Base-by-base conservation (phyloP, 495 filamentous ascomycete genomes). In the Penicillium macrosclerotiorum region DNA sequence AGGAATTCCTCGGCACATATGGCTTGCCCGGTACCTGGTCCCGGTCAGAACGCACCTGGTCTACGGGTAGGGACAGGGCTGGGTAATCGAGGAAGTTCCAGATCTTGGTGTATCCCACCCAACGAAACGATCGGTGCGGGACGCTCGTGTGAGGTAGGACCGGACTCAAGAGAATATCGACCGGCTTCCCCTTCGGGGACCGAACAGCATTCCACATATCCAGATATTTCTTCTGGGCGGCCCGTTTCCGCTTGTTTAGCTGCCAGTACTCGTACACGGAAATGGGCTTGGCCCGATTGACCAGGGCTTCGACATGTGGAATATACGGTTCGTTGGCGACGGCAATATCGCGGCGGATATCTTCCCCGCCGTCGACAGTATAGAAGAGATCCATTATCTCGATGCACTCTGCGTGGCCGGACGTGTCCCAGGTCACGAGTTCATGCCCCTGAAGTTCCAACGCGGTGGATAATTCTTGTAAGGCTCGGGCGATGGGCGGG, bases 71-170 rank as follows among this genome's bases (percentile, higher is more conserved):
- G 4, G 76, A 74, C 24, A 81, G 64, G 19, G 73, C 66, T 7
- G 78, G 77, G 52, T 82, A 88, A 54, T 87, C 82, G 0, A 88
- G 62, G 25, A 87, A 53, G 57, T 89, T 88, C 84, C 84, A 88
- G 47, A 85, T 78, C 31, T 72, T 69, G 0, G 81, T 85, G 52
- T 87, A 89, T 0, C 74, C 73, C 35, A 81, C 65, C 68, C 70
- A 73, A 8, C 57, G 62, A 46, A 78, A 70, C 52, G 49, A 59
- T 11, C 72, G 62, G 29, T 74, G 75, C 24, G 77, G 71, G 12
- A 79, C 71, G 11, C 77, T 68, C 1, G 59, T 57, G 46, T 73
- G 68, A 6, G 76, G 59, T 60, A 71, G 23, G 46, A 78, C 44
- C 71, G 83, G 65, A 61, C 79, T 51, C 1, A 90, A 55, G 27